Base-by-base conservation (phyloP, 306 rosid species). In the Leucaena leucocephala region DNA sequence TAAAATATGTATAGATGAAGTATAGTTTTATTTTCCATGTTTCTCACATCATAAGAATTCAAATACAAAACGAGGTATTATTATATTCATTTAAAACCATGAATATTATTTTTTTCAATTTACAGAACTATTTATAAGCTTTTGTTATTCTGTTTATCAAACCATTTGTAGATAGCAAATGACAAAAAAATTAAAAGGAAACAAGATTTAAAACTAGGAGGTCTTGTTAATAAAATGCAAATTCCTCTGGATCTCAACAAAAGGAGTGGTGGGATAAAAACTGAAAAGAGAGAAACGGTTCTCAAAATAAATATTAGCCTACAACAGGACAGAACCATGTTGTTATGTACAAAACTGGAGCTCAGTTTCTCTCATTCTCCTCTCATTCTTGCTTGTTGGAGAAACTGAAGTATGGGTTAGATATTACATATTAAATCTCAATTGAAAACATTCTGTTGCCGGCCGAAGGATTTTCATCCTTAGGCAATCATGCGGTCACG, bases 401-500 rank as follows among this genome's bases (percentile, higher is more conserved):
- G 72, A 88, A 89, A 82, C 87, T 81, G 87, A 76, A 70, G 76
- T 73, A 75, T 8, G 22, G 59, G 86, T 84, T 86, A 85, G 85
- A 86, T 80, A 58, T 86, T 86, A 85, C 82, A 86, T 78, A 50
- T 17, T 33, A 46, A 40, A 22, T 12, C 48, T 68, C 61, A 42
- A 50, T 76, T 68, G 72, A 82, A 76, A 82, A 71, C 71, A 54
- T 50, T 76, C 63, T 67, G 16, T 75, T 43, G 7, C 52, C 15
- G 50, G 33, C 62, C 76, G 27, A 66, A 50, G 50, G 34, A 71
- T 67, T 34, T 42, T 82, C 85, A 80, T 74, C 68, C 84, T 80
- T 78, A 92, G 81, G 89, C 68, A 14, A 42, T 64, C 70, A 92
- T 69, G 90, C 82, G 40, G 94, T 81, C 84, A 95, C 94, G 11